Conservation (phyloP, 2,329 filamentous ascomycete species). For the Alternaria hordeiaustralica region DNA sequence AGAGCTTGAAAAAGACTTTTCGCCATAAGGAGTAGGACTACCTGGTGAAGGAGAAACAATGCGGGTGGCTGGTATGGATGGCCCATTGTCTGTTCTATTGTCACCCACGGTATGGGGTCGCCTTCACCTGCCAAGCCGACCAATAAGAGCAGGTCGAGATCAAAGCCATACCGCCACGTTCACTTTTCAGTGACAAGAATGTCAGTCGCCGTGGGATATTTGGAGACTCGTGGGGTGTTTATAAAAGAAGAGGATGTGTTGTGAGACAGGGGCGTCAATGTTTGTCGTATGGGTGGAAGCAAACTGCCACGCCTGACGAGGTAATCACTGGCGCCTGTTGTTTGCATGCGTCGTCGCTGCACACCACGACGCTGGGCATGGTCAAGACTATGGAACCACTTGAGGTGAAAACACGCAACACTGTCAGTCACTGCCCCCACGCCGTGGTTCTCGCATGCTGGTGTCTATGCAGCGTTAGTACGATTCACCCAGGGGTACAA, state of each 20-base stretch:
- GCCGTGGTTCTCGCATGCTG: neutral
- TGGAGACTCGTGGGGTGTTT: neutral
- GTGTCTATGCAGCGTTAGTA: neutral
- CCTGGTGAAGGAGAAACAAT: slow-evolving; percentile 6
- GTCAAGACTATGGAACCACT: neutral
- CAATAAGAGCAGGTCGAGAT: neutral
- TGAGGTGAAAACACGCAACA: neutral
- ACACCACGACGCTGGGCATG: neutral
- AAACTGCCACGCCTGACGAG: neutral
- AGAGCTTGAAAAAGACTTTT: neutral
- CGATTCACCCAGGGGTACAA: neutral
- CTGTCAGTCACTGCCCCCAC: neutral
- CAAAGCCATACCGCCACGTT: neutral
- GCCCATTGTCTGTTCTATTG: slow-evolving; percentile 12
- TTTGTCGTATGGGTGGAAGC: neutral
- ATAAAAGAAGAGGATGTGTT: neutral
- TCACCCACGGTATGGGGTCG: neutral
- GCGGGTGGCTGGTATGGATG: slow-evolving; percentile 4
- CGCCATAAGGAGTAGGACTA: neutral
- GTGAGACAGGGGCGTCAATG: neutral
- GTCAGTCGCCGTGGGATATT: neutral
- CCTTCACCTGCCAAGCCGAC: neutral
- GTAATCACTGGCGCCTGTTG: neutral
- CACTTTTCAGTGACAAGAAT: neutral
- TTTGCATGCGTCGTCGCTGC: neutral